Base-by-base conservation (phyloP, 1,139 yeast genomes). In the Hansenula anomala region DNA sequence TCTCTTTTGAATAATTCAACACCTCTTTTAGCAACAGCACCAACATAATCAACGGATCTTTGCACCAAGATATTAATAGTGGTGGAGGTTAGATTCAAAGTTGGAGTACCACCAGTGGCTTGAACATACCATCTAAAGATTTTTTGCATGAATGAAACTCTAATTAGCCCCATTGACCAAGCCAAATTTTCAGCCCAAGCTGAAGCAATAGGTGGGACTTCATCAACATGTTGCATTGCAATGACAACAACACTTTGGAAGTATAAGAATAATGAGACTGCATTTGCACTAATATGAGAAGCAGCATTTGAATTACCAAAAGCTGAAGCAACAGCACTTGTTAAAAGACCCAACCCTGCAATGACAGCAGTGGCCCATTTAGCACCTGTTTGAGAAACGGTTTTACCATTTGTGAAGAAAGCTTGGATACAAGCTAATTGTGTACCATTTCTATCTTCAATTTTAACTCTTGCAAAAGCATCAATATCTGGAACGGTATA, bases 311-410 rank as follows among this genome's bases (percentile, higher is more conserved):
- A 81, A 61, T 81, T 83, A 35, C 92, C 92, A 56, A 80, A 81
- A 3, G 86, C 72, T 3, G 89, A 79, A 46, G 83, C 66, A 22
- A 78, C 44, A 4, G 89, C 88, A 11, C 88, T 83, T 23, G 78
- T 67, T 36, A 84, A 61, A 41, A 84, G 63, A n/a, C 94, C 92
- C 31, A 81, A 59, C 42, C 92, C 94, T 1, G 92, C 90, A 50
- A 83, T 66, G 15, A 80, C 79, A 0, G 94, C 94, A 24, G 92
- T 81, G 14, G 85, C 89, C 94, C 94, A 84, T 61, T 82, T 80
- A 35, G 80, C 88, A 45, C 89, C 90, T 4, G 76, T 65, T 57
- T 84, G 92, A 25, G 83, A 66, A 27, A 84, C 86, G 4, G 90
- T 80, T 53, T 78, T 82, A 36, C 90, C 89, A 55, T 84, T 84